Percentiles rank a stretch among this genome's conserved stretches.
phyloP scores from a whole-genome alignment of 805 yeast genomes.

The Torulaspora quercuum region DNA sequence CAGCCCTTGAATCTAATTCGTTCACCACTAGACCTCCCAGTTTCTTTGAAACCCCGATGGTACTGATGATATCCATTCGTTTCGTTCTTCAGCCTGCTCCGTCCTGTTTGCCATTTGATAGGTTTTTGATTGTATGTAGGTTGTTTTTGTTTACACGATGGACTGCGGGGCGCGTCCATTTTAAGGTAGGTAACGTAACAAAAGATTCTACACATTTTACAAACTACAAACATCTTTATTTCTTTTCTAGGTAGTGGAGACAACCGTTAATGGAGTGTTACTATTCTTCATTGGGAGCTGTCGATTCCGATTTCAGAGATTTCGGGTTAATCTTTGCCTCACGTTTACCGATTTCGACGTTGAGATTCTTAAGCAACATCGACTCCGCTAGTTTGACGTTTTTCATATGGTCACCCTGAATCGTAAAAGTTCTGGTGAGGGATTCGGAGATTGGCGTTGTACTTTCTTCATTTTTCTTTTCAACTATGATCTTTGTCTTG shows the following conservation, averaged over 20 bases:
- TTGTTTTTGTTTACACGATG: too few species aligned
- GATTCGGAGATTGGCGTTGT: slow-evolving; percentile 34
- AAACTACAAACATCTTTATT: too few species aligned
- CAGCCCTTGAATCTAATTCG: slow-evolving; percentile 38
- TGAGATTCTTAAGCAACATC: slow-evolving; percentile 54
- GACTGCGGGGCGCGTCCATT: too few species aligned
- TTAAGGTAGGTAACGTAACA: too few species aligned
- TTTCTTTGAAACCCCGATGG: slow-evolving; percentile 35
- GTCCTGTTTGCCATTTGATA: too few species aligned
- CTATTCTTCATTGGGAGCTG: too few species aligned
- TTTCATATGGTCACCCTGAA: slow-evolving; percentile 50
- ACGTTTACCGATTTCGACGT: slow-evolving; percentile 55
- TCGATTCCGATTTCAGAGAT: too few species aligned
- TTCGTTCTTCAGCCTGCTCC: not conserved
- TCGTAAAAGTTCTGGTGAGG: slow-evolving; percentile 55
- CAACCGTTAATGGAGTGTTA: too few species aligned
- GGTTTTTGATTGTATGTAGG: too few species aligned
- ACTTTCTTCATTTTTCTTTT: slow-evolving; percentile 59
- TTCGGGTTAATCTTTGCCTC: slow-evolving; percentile 24
- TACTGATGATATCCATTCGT: slow-evolving; percentile 17
- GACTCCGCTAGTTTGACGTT: slow-evolving; percentile 56
- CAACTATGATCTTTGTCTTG: slow-evolving; percentile 75
- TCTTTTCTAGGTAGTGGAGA: too few species aligned
- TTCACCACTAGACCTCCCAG: slow-evolving; percentile 36
- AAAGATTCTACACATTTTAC: too few species aligned